Percentiles rank a stretch among this genome's conserved stretches.
Evolutionary conservation across 345 rosid species (phyloP).

Genomic region (Aquilaria yunnanensis): DNA sequence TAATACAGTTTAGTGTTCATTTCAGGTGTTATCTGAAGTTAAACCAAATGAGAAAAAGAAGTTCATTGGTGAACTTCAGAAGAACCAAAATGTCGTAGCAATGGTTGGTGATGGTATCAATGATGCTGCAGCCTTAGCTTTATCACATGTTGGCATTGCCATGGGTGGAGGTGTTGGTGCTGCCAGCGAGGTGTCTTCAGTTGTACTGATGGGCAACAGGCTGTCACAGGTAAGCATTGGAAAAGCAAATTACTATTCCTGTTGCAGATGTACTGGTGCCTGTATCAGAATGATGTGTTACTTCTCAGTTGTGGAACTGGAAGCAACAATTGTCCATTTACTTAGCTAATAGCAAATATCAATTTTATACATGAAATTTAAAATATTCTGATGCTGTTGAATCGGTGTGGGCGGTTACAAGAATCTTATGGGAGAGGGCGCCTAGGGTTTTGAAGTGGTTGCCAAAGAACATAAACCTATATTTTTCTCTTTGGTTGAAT

Average conservation of each 20-base stretch:
- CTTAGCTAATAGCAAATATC: too few species aligned
- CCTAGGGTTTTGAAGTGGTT: too few species aligned
- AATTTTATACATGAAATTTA: too few species aligned
- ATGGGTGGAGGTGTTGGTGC: constrained; percentile 97
- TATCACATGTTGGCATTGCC: constrained; percentile 83
- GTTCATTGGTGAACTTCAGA: constrained; percentile 69
- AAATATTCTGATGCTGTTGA: too few species aligned
- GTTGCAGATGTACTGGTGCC: too few species aligned
- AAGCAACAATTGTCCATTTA: not conserved
- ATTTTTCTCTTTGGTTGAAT: too few species aligned
- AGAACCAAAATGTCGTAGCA: constrained; percentile 63
- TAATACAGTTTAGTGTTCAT: not conserved
- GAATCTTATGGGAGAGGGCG: too few species aligned
- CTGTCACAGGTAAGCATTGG: constrained; percentile 64
- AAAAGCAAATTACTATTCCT: not conserved
- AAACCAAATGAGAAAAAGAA: constrained; percentile 79
- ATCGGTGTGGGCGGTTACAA: too few species aligned
- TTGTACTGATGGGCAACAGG: constrained; percentile 84
- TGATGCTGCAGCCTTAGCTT: constrained; percentile 97
- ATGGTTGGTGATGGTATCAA: constrained; percentile 99
- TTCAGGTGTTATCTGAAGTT: constrained; percentile 75
- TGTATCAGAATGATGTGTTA: too few species aligned
- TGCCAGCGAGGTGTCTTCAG: constrained; percentile 92
- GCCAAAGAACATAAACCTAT: too few species aligned
- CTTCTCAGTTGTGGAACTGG: not conserved